Evolutionary conservation across 2,329 filamentous ascomycete genomes (phyloP), one percentile per base, ranked within the genome.

Genomic region (Colletotrichum sansevieriae): DNA sequence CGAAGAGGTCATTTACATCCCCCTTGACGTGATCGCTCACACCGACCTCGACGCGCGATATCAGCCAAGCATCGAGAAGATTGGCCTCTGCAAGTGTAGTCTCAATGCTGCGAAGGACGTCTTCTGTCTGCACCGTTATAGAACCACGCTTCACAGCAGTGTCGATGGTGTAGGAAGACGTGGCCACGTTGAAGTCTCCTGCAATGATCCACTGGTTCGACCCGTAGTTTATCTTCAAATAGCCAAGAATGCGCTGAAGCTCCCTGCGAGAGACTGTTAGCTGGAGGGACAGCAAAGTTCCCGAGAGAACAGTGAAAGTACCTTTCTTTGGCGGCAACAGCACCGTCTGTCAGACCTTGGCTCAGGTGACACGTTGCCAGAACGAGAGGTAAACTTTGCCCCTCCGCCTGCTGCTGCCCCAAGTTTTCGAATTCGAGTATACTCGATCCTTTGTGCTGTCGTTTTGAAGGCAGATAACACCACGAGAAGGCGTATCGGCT

Each of bases 161-260:
- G 11, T 85, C 79, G 39, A 91, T 84, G 0, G 88, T 87, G 60
- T 82, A 81, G 2, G 81, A 78, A 1, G 90, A 92, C 0, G 88
- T 90, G 7, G 85, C 81, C 25, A 91, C 79, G 72, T 92, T 92
- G 75, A 91, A 89, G 73, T 91, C 89, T 3, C 90, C 90, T 0
- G 86, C 85, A 20, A 92, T 72, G 4, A 91, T 78, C 80, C 85
- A 88, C 4, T 87, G 82, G 43, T 84, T 81, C 0, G 76, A 63
- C 1, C 77, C 70, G 54, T 87, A 84, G 0, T 77, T 72, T 1
- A 70, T 72, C 0, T 76, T 74, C 15, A 91, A 72, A 73, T 89
- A 77, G 8, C 75, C 75, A 2, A 86, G 73, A 1, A 92, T 74
- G 20, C 77, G 81, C 52, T 84, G 81, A 13, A 91, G 74, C 72